These are phyloP conservation scores for Oryza glaberrima DNA, from an alignment of 176 grass and related monocot species.

Conservation along the genomic window DNA sequence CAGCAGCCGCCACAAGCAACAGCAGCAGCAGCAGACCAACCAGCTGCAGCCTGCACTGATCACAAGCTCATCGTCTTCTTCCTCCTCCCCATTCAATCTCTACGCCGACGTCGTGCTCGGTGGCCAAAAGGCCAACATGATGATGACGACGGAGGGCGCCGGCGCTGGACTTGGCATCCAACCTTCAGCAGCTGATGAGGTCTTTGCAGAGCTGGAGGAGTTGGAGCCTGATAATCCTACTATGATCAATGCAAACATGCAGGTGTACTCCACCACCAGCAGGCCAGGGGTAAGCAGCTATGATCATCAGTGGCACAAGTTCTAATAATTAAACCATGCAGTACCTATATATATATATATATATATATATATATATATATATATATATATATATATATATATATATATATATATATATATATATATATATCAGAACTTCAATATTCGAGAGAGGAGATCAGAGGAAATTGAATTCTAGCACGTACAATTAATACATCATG, in stretches of 20 bases:
- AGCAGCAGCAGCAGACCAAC: not conserved
- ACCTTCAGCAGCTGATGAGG: conserved; percentile 41
- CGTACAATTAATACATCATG: not conserved
- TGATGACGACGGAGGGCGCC: not conserved
- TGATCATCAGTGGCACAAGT: not conserved
- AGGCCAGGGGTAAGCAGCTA: not conserved
- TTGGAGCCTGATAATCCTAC: conserved; percentile 43
- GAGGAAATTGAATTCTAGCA: not conserved
- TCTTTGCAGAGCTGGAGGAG: conserved; percentile 56
- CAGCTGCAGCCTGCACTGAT: not conserved
- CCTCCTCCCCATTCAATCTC: not conserved
- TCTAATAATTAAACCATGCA: not conserved
- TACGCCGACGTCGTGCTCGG: not conserved
- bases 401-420: not conserved
- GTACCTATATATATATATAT: not conserved
- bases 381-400: not conserved
- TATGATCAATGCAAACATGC: conserved; percentile 9
- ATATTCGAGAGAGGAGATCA: not conserved
- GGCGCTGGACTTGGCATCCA: conserved; percentile 22
- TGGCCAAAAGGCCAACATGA: not conserved
- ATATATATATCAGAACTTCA: not conserved
- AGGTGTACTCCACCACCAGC: conserved; percentile 23
- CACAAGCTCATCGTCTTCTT: not conserved
- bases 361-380: not conserved
- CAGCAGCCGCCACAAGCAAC: conserved; percentile 41